Evolutionary conservation across 106 monocot species (phyloP).

Genomic region (Amphibolis antarctica): DNA sequence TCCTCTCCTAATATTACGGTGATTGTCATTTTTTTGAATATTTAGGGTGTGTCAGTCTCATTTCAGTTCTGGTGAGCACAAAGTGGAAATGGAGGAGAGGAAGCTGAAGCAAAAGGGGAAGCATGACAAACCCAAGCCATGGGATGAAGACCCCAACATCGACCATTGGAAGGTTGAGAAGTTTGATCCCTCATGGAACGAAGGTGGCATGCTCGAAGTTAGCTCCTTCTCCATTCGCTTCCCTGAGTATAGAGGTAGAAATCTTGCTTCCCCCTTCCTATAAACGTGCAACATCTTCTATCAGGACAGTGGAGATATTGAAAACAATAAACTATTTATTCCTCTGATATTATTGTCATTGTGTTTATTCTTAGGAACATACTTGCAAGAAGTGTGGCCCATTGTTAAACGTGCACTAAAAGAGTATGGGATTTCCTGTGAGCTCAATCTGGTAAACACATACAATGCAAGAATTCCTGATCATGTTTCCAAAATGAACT

Average conservation of each 20-base stretch:
- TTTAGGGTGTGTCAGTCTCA: no score
- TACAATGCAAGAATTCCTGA: neutral
- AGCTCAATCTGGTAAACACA: constrained; percentile 77
- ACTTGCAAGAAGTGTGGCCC: constrained; percentile 91
- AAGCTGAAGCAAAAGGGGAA: constrained; percentile 71
- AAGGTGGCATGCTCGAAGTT: constrained; percentile 87
- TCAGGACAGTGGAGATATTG: no score
- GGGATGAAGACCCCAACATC: constrained; percentile 98
- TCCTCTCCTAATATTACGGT: no score
- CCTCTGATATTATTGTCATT: no score
- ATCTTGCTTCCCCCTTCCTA: no score
- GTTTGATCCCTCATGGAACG: constrained; percentile 95
- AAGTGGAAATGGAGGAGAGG: neutral
- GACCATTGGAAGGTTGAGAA: constrained; percentile 92
- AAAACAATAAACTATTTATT: no score
- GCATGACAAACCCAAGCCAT: constrained; percentile 98
- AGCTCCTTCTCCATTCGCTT: constrained; percentile 92
- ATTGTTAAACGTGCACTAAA: constrained; percentile 61
- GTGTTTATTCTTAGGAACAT: constrained; percentile 41
- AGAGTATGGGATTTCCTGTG: constrained; percentile 62
- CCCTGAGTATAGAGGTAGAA: constrained; percentile 75
- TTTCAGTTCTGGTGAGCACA: no score
- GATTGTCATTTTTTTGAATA: no score
- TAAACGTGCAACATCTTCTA: no score
- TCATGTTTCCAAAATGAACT: neutral